Percentiles rank a stretch among this genome's conserved stretches.
These are phyloP conservation scores for Spiraea crenata DNA, from an alignment of 331 rosid species.

Conservation along the genomic window DNA sequence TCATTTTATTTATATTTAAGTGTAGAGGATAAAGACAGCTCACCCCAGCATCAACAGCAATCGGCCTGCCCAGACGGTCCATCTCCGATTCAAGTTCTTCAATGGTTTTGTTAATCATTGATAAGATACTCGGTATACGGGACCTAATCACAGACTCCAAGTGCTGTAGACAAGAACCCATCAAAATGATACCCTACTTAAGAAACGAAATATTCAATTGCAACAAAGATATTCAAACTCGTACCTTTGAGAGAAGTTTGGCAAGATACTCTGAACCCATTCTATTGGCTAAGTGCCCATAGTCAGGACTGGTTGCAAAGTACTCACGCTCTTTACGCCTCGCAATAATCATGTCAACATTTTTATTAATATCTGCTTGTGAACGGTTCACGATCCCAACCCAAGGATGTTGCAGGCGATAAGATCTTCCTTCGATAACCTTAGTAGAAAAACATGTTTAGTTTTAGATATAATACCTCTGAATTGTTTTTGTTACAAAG, in stretches of 20 bases:
- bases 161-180: conserved; percentile 54
- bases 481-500: neutral
- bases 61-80: conserved; percentile 94
- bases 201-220: neutral
- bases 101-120: conserved; percentile 82
- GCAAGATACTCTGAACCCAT: conserved; percentile 99
- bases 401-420: conserved; percentile 87
- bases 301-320: conserved; percentile 88
- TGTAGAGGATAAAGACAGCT: conserved; percentile 27
- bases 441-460: conserved; percentile 13
- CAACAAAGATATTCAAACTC: neutral
- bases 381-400: conserved; percentile 98
- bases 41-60: conserved; percentile 97
- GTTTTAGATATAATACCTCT: neutral
- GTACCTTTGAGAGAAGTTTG: conserved; percentile 87
- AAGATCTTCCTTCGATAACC: conserved; percentile 97
- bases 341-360: conserved; percentile 84
- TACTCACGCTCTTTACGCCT: conserved; percentile 89
- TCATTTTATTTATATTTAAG: neutral
- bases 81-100: conserved; percentile 93
- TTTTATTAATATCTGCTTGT: conserved; percentile 90
- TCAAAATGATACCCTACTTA: conserved; percentile 23
- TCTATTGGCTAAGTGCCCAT: conserved; percentile 78
- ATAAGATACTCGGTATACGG: conserved; percentile 80
- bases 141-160: conserved; percentile 86